Evolutionary conservation across 2,329 filamentous ascomycete genomes (phyloP).

Genomic region (Apiospora malaysiana): DNA sequence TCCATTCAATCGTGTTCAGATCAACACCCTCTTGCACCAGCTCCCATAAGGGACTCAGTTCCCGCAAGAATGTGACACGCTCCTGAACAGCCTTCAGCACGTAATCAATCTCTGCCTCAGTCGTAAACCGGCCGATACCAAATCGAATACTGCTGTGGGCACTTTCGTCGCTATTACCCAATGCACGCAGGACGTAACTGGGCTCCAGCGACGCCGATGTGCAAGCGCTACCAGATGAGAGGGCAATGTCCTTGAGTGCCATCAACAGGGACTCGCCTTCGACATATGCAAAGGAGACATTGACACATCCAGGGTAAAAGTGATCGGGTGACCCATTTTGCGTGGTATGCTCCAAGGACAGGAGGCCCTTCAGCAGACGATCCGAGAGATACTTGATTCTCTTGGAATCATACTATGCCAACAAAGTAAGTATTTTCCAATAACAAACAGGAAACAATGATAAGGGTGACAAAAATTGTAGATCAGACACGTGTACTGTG

Average conservation of each 20-base stretch:
- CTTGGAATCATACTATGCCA: conserved; percentile 84
- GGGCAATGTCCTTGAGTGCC: conserved; percentile 96
- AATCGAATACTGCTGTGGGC: conserved; percentile 98
- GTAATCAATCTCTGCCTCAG: conserved; percentile 94
- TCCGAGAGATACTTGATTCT: conserved; percentile 84
- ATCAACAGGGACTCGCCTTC: conserved; percentile 98
- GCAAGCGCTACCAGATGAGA: conserved; percentile 96
- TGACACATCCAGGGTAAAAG: conserved; percentile 96
- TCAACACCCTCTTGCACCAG: conserved; percentile 96
- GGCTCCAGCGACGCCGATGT: conserved; percentile 96
- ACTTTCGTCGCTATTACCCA: conserved; percentile 96
- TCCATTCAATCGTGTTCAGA: conserved; percentile 97
- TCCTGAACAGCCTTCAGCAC: conserved; percentile 93
- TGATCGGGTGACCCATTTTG: conserved; percentile 84
- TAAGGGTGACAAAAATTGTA: conserved; percentile 24
- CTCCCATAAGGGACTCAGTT: conserved; percentile 96
- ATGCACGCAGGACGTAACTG: conserved; percentile 90
- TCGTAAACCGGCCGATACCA: conserved; percentile 96
- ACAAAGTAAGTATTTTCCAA: conserved; percentile 27
- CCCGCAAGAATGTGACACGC: conserved; percentile 88
- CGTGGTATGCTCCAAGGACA: conserved; percentile 88
- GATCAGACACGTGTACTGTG: conserved; percentile 72
- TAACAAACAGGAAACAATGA: neutral
- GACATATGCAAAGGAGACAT: conserved; percentile 97
- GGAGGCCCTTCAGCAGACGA: conserved; percentile 79